Evolutionary conservation across 441 rosid genomes (phyloP).

Genomic region (Jatropha multifida): DNA sequence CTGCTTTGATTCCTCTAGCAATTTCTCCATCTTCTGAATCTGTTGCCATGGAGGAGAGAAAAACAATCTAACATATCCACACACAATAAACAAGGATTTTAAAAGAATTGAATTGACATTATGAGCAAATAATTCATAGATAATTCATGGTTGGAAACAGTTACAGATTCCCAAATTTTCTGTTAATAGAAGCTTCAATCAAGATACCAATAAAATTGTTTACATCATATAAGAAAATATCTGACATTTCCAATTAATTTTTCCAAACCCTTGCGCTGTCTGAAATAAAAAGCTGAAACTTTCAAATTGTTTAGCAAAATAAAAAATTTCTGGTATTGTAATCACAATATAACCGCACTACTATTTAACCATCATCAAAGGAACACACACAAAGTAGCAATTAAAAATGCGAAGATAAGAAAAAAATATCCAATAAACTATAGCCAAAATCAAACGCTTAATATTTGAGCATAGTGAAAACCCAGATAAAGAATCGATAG

Average conservation of each 20-base stretch:
- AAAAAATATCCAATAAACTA: neutral
- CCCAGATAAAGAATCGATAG: constrained; percentile 18
- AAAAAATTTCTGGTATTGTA: neutral
- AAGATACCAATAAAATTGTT: neutral
- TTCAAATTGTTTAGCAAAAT: neutral
- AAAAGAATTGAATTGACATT: neutral
- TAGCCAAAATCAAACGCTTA: neutral
- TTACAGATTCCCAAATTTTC: neutral
- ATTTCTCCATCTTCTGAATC: constrained; percentile 62
- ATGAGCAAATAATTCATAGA: constrained; percentile 1
- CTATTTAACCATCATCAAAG: neutral
- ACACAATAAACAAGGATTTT: neutral
- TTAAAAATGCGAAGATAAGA: neutral
- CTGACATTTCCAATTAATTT: neutral
- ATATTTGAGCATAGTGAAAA: constrained; percentile 4
- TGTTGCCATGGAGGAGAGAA: constrained; percentile 17
- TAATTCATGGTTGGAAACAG: neutral
- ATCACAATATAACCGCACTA: neutral
- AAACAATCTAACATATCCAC: neutral
- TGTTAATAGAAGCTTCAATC: neutral
- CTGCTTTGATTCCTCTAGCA: constrained; percentile 34
- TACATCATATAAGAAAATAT: neutral
- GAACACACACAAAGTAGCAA: neutral
- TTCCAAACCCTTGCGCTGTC: neutral
- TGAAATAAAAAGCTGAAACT: neutral